phyloP scores from a whole-genome alignment of 2,329 filamentous ascomycete species.

The Cercospora canescens region DNA sequence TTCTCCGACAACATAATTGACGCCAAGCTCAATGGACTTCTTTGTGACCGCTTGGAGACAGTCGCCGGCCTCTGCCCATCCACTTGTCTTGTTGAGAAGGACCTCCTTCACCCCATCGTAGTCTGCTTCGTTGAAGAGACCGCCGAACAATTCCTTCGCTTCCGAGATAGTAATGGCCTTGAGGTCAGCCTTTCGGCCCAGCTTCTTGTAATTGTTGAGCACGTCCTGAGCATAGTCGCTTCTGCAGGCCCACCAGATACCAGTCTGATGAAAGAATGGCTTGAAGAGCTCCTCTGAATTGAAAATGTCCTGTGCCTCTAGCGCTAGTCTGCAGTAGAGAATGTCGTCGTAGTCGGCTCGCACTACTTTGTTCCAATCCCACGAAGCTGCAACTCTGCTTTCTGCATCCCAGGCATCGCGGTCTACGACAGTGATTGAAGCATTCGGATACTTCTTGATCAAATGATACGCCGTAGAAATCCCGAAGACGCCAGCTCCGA shows the following conservation, averaged over 20 bases:
- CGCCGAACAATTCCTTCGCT: slow-evolving; percentile 56
- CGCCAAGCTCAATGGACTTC: slow-evolving; percentile 55
- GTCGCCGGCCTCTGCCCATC: slow-evolving; percentile 65
- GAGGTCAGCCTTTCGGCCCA: slow-evolving; percentile 50
- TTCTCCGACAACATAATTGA: slow-evolving; percentile 59
- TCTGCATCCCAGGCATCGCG: slow-evolving; percentile 36
- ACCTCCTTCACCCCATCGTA: slow-evolving; percentile 61
- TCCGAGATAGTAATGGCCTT: slow-evolving; percentile 52
- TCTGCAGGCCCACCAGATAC: slow-evolving; percentile 51
- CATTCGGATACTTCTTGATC: slow-evolving; percentile 41
- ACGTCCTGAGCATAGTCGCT: slow-evolving; percentile 51
- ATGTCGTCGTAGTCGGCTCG: slow-evolving; percentile 68
- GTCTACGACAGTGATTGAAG: slow-evolving; percentile 44
- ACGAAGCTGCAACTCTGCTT: slow-evolving; percentile 59
- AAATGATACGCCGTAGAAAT: slow-evolving; percentile 62
- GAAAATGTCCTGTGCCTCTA: slow-evolving; percentile 67
- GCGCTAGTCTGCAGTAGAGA: slow-evolving; percentile 63
- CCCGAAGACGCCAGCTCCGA: slow-evolving; percentile 42
- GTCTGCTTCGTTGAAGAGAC: slow-evolving; percentile 61
- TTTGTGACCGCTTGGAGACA: slow-evolving; percentile 57
- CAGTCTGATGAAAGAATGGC: slow-evolving; percentile 54
- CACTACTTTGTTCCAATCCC: slow-evolving; percentile 73
- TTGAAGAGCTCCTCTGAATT: slow-evolving; percentile 57
- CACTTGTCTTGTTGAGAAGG: slow-evolving; percentile 60
- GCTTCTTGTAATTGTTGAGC: slow-evolving; percentile 52